Percentiles rank a stretch among this genome's conserved stretches.
Conservation (phyloP, 345 rosid species). For the Salix udensis region DNA sequence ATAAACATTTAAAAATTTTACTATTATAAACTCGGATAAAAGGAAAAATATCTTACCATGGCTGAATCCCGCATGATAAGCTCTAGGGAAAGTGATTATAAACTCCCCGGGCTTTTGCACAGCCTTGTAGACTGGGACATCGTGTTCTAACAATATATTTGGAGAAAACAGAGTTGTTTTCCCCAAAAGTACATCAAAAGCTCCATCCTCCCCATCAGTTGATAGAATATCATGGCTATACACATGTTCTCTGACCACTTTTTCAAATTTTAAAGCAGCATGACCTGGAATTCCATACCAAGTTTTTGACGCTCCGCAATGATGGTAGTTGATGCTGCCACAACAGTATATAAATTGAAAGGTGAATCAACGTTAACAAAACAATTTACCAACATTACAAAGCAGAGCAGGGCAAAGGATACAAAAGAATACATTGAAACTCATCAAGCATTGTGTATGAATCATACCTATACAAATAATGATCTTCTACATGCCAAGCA, state of each 20-base stretch:
- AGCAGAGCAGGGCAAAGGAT: constrained; percentile 6
- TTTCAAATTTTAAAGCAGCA: constrained; percentile 88
- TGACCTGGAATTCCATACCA: constrained; percentile 99
- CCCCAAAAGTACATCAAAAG: constrained; percentile 93
- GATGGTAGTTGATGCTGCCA: constrained; percentile 94
- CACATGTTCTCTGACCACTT: constrained; percentile 80
- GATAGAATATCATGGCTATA: constrained; percentile 72
- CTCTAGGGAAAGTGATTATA: constrained; percentile 85
- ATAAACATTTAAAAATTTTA: not conserved
- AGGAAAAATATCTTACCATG: constrained; percentile 54
- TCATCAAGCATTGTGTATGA: not conserved
- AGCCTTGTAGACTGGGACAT: constrained; percentile 92
- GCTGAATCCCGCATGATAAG: constrained; percentile 99
- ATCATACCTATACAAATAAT: constrained; percentile 86
- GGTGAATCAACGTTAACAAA: not conserved
- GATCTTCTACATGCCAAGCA: constrained; percentile 99
- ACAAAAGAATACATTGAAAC: not conserved
- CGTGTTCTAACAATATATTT: constrained; percentile 69
- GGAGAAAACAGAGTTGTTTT: constrained; percentile 98
- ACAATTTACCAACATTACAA: not conserved
- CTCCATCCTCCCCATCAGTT: constrained; percentile 85
- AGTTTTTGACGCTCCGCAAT: constrained; percentile 98
- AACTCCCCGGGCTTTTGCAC: constrained; percentile 98
- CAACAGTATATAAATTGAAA: not conserved
- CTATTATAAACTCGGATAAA: not conserved